Percentiles rank a stretch among this genome's conserved stretches.
These are phyloP conservation scores for Tuber aestivum DNA, from an alignment of 495 filamentous ascomycete genomes.

Conservation along the genomic window DNA sequence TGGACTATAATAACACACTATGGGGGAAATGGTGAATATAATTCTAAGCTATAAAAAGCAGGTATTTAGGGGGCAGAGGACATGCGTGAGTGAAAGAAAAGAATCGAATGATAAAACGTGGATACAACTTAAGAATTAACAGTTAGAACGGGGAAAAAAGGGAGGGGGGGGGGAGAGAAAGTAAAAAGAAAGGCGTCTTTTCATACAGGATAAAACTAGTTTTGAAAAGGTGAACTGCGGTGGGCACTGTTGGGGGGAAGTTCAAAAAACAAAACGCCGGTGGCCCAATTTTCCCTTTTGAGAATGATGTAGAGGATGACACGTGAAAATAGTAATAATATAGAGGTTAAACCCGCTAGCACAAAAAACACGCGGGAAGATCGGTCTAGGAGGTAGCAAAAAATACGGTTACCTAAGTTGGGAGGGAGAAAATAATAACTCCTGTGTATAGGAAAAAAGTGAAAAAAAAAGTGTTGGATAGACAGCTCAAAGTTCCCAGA, in stretches of 20 bases:
- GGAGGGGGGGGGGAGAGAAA: neutral
- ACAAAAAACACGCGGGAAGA: neutral
- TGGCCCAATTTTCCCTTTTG: neutral
- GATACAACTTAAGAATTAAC: neutral
- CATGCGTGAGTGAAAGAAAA: neutral
- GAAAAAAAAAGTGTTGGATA: neutral
- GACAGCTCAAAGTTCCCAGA: slow-evolving; percentile 32
- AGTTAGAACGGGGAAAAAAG: too few relatives aligned
- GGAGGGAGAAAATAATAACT: neutral
- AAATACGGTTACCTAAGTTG: neutral
- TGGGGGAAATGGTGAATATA: neutral
- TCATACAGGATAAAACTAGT: slow-evolving; percentile 5
- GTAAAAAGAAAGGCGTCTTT: neutral
- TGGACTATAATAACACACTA: neutral
- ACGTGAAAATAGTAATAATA: neutral
- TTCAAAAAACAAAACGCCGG: neutral
- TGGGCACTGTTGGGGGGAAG: neutral
- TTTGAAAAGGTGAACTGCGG: neutral
- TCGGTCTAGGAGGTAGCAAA: neutral
- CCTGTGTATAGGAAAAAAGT: neutral
- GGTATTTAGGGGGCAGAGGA: neutral
- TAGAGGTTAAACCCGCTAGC: neutral
- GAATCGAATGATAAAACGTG: neutral
- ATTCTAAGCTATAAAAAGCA: neutral
- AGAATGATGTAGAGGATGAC: neutral